Conservation (phyloP, 371 early-diverging fungal species). For the Batkoa obscura region DNA sequence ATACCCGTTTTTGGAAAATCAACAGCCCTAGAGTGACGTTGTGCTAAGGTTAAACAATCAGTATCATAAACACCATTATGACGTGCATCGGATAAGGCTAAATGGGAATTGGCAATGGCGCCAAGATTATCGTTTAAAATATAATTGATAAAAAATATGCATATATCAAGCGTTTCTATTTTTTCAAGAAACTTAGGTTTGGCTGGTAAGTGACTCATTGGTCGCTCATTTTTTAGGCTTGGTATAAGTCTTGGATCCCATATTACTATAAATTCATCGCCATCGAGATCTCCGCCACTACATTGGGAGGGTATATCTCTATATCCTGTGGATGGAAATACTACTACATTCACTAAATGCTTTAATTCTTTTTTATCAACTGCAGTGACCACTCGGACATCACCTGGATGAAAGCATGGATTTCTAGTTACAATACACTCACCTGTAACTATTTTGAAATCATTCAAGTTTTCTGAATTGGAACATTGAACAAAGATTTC, state of each 20-base stretch:
- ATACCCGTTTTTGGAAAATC: slow-evolving; percentile 53
- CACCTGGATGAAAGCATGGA: slow-evolving; percentile 76
- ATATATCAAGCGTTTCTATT: slow-evolving; percentile 30
- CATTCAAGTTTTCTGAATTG: slow-evolving; percentile 10
- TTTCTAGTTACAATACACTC: slow-evolving; percentile 36
- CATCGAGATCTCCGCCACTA: slow-evolving; percentile 77
- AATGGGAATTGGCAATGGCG: slow-evolving; percentile 52
- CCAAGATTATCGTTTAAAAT: slow-evolving; percentile 54
- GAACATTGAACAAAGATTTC: slow-evolving; percentile 46
- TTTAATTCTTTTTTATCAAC: slow-evolving; percentile 34
- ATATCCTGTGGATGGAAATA: slow-evolving; percentile 49
- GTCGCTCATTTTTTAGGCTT: too few species aligned
- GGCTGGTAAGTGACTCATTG: slow-evolving; percentile 40
- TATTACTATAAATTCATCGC: slow-evolving; percentile 33
- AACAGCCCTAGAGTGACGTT: slow-evolving; percentile 41
- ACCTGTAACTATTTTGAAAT: slow-evolving; percentile 18
- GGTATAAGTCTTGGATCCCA: slow-evolving; percentile 6
- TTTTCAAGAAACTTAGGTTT: slow-evolving; percentile 15
- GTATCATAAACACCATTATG: slow-evolving; percentile 25
- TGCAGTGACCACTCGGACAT: slow-evolving; percentile 45
- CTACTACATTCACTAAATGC: slow-evolving; percentile 53
- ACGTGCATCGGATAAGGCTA: slow-evolving; percentile 41
- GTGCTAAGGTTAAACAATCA: slow-evolving; percentile 36
- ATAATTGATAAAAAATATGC: slow-evolving; percentile 51
- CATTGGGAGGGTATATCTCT: slow-evolving; percentile 67